These are phyloP conservation scores for Mucor racemosus DNA, from an alignment of 371 early-diverging fungal genomes.

Conservation along the genomic window DNA sequence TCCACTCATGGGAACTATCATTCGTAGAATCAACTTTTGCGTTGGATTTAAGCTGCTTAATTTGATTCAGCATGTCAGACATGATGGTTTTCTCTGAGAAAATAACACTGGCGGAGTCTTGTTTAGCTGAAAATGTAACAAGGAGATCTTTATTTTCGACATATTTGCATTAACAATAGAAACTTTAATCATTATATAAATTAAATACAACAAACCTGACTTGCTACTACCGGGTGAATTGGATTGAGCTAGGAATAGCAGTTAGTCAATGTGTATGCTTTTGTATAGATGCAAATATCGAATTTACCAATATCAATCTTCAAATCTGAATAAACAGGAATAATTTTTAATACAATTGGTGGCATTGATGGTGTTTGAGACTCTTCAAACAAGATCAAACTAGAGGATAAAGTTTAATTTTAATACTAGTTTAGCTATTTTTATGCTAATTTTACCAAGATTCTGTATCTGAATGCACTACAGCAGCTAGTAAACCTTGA, in stretches of 20 bases:
- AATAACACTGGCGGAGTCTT: constrained; percentile 24
- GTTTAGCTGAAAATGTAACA: constrained; percentile 29
- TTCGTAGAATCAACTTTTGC: constrained; percentile 16
- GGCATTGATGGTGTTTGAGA: constrained; percentile 34
- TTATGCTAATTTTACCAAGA: constrained; percentile 31
- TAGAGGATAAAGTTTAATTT: constrained; percentile 6
- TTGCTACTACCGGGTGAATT: background rate
- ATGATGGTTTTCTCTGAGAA: constrained; percentile 38
- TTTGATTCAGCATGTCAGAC: constrained; percentile 27
- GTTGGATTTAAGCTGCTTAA: constrained; percentile 15
- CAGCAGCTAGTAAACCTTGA: constrained; percentile 22
- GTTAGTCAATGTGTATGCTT: background rate
- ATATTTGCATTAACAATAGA: constrained; percentile 11
- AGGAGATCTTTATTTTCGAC: constrained; percentile 23
- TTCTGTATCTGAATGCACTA: constrained; percentile 21
- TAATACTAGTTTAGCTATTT: background rate
- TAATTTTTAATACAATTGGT: constrained; percentile 24
- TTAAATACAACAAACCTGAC: constrained; percentile 4
- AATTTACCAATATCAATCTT: constrained; percentile 29
- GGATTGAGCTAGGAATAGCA: constrained; percentile 16
- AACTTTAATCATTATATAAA: background rate
- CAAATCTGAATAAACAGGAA: constrained; percentile 36
- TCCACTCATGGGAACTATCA: constrained; percentile 32
- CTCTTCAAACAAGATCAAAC: constrained; percentile 33
- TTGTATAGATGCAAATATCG: background rate